Percentiles rank a stretch among this genome's conserved stretches.
phyloP scores from a whole-genome alignment of 1,284 basidiomycete genomes.

The Flammula alnicola region DNA sequence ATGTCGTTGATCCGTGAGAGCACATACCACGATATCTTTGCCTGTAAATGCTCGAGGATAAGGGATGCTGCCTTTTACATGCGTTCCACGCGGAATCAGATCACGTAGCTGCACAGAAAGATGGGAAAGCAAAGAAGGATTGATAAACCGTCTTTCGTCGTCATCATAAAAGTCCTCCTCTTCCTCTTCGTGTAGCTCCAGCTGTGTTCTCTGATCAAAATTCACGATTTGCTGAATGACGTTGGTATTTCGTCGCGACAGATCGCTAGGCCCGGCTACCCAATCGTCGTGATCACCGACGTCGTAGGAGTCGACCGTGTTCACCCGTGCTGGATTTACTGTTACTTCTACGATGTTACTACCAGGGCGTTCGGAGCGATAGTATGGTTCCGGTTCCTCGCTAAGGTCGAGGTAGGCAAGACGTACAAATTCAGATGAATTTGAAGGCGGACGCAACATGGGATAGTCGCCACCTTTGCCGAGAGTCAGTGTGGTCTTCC shows the following conservation, averaged over 20 bases:
- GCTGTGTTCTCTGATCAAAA: conserved; percentile 32
- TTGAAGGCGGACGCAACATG: conserved; percentile 23
- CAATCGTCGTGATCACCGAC: conserved; percentile 18
- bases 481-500: not conserved
- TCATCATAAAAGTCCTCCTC: conserved; percentile 74
- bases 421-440: conserved; percentile 7
- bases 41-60: conserved; percentile 91
- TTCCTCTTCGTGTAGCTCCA: conserved; percentile 51
- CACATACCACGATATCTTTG: conserved; percentile 87
- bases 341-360: conserved; percentile 3
- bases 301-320: conserved; percentile 16
- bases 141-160: conserved; percentile 81
- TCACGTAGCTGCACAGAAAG: conserved; percentile 88
- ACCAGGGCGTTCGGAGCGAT: conserved; percentile 2
- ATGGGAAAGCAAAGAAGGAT: conserved; percentile 86
- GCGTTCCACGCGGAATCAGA: conserved; percentile 82
- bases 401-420: not conserved
- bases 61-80: conserved; percentile 90
- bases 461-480: conserved; percentile 8
- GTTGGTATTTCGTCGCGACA: conserved; percentile 35
- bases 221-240: conserved; percentile 36
- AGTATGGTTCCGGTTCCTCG: not conserved
- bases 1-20: not conserved
- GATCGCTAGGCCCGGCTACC: conserved; percentile 29
- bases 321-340: not conserved